Evolutionary conservation across 2,329 filamentous ascomycete genomes (phyloP).

Genomic region (Botrytis fabae): DNA sequence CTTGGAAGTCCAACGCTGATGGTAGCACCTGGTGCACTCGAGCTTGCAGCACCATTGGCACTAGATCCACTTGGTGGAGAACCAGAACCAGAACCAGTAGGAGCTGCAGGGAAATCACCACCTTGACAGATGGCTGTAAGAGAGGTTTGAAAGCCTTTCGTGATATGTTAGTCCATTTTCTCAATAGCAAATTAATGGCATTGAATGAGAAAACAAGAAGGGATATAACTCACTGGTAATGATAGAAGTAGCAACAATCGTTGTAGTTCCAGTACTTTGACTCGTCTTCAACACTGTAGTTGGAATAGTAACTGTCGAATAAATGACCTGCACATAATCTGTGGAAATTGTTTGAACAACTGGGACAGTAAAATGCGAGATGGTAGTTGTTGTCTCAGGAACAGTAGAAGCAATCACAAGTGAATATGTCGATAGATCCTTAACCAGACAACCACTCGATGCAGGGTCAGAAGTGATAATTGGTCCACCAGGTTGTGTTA

Average conservation of each 20-base stretch:
- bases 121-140: conserved; percentile 5
- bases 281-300: conserved; percentile 14
- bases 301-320: conserved; percentile 4
- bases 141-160: conserved; percentile 5
- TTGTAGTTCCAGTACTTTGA: conserved; percentile 9
- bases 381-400: neutral
- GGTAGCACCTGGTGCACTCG: conserved; percentile 11
- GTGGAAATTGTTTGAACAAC: conserved; percentile 13
- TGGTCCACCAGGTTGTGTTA: conserved; percentile 11
- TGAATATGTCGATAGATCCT: conserved; percentile 9
- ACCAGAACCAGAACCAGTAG: neutral
- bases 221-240: neutral
- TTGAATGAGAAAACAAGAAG: too few species aligned
- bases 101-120: neutral
- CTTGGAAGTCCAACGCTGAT: neutral
- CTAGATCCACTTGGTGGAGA: conserved; percentile 3
- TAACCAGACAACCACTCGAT: neutral
- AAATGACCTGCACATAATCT: conserved; percentile 1
- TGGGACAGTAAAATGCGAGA: neutral
- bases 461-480: neutral
- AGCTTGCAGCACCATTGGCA: conserved; percentile 10
- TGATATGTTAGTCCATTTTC: neutral
- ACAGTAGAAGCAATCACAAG: neutral
- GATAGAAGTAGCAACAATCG: conserved; percentile 5
- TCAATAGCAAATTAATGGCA: neutral